A percentile compares a stretch with the other conserved stretches of the same genome.
These are phyloP conservation scores for Trichoderma aggressivum DNA, from an alignment of 2,329 filamentous ascomycete species.

Conservation along the genomic window DNA sequence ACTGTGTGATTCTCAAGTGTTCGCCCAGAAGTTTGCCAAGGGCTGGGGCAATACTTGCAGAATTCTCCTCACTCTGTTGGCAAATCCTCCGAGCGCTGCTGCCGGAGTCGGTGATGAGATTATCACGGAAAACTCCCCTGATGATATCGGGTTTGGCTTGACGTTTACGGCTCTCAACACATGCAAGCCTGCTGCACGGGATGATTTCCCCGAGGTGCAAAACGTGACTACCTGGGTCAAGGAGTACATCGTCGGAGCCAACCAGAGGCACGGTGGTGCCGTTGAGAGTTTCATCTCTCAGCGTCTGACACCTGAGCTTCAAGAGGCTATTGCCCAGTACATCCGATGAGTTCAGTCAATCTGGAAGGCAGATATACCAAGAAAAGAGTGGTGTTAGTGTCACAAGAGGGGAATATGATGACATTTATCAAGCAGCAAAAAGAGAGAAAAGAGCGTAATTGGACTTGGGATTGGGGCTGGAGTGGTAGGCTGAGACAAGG, in stretches of 20 bases:
- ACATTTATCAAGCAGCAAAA: background rate
- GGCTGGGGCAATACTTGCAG: constrained; percentile 91
- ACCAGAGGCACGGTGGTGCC: constrained; percentile 67
- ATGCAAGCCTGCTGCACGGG: constrained; percentile 68
- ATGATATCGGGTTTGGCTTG: constrained; percentile 91
- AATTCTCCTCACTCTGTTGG: constrained; percentile 80
- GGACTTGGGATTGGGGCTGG: background rate
- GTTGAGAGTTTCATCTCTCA: constrained; percentile 69
- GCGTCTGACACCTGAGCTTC: constrained; percentile 62
- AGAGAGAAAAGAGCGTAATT: background rate
- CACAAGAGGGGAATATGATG: background rate
- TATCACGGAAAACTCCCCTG: constrained; percentile 83
- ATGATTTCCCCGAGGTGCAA: constrained; percentile 82
- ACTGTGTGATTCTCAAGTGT: constrained; percentile 78
- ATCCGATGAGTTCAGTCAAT: constrained; percentile 36
- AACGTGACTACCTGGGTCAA: constrained; percentile 84
- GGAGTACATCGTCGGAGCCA: constrained; percentile 71
- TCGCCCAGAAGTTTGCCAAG: constrained; percentile 77
- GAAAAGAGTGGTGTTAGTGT: background rate
- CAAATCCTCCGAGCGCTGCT: constrained; percentile 74
- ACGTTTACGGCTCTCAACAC: constrained; percentile 94
- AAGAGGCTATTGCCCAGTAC: constrained; percentile 51
- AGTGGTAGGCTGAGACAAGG: background rate
- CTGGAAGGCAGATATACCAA: background rate
- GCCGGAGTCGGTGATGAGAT: constrained; percentile 67